A percentile compares a stretch with the other conserved stretches of the same genome.
phyloP scores from a whole-genome alignment of 208 protist genomes.

The Trichomonas tenax region DNA sequence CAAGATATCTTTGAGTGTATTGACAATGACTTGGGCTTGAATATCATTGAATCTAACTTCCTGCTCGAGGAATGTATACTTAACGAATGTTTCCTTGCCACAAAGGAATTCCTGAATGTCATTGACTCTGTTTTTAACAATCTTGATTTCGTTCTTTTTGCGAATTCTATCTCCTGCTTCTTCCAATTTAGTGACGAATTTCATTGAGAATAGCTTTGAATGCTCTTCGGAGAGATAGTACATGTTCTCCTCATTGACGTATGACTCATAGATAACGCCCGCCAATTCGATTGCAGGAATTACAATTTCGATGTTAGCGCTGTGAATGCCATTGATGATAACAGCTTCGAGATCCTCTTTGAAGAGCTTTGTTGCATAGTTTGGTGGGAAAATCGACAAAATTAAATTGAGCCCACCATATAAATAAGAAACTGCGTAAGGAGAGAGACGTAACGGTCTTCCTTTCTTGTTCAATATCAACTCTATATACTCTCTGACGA shows the following conservation, averaged over 20 bases:
- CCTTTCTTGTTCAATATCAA: not conserved
- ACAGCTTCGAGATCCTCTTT: not conserved
- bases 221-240: not conserved
- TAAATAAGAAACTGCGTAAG: not conserved
- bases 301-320: not conserved
- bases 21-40: not conserved
- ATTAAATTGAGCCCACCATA: not conserved
- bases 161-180: not conserved
- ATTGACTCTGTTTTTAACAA: not conserved
- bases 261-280: not conserved
- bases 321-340: not conserved
- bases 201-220: not conserved
- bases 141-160: not conserved
- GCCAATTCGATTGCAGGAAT: not conserved
- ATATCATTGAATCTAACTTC: not conserved
- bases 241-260: not conserved
- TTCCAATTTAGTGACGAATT: not conserved
- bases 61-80: not conserved
- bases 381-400: not conserved
- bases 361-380: not conserved
- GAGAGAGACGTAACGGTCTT: not conserved
- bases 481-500: not conserved
- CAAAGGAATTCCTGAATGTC: not conserved
- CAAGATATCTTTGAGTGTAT: not conserved
- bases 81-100: not conserved